Percentiles rank a stretch among this genome's conserved stretches.
Evolutionary conservation across 192 early-diverging fungal species (phyloP).

Genomic region (Pilaira anomala): DNA sequence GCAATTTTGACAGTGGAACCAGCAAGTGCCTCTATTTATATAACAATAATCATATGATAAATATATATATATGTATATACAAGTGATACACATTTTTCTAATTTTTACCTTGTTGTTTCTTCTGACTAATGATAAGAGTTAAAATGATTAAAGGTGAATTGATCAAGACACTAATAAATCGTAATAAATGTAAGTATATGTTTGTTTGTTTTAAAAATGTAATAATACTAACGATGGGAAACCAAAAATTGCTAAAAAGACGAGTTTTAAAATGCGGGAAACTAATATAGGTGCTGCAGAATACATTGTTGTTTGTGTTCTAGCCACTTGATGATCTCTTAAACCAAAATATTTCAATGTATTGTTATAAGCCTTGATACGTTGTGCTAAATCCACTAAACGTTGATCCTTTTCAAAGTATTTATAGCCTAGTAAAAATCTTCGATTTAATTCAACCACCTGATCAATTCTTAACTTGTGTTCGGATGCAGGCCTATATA

Average conservation of each 20-base stretch:
- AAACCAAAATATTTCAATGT: constrained; percentile 88
- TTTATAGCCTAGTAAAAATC: constrained; percentile 80
- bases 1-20: constrained; percentile 90
- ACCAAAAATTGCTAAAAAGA: constrained; percentile 71
- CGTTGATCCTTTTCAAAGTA: constrained; percentile 76
- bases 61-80: too few relatives aligned
- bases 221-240: constrained; percentile 71
- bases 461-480: constrained; percentile 79
- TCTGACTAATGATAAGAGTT: constrained; percentile 23
- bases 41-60: not conserved
- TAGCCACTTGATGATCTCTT: constrained; percentile 92
- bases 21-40: constrained; percentile 68
- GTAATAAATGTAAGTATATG: not conserved
- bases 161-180: constrained; percentile 42
- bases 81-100: not conserved
- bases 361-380: constrained; percentile 80
- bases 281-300: constrained; percentile 65
- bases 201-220: not conserved
- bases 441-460: constrained; percentile 84
- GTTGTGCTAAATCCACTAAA: constrained; percentile 66
- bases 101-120: constrained; percentile 34
- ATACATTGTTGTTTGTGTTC: constrained; percentile 62
- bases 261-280: constrained; percentile 62
- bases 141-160: constrained; percentile 33
- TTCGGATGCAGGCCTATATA: constrained; percentile 79